These are phyloP conservation scores for Epithemia pelagica DNA, from an alignment of 108 stramenopile genomes.

Conservation along the genomic window DNA sequence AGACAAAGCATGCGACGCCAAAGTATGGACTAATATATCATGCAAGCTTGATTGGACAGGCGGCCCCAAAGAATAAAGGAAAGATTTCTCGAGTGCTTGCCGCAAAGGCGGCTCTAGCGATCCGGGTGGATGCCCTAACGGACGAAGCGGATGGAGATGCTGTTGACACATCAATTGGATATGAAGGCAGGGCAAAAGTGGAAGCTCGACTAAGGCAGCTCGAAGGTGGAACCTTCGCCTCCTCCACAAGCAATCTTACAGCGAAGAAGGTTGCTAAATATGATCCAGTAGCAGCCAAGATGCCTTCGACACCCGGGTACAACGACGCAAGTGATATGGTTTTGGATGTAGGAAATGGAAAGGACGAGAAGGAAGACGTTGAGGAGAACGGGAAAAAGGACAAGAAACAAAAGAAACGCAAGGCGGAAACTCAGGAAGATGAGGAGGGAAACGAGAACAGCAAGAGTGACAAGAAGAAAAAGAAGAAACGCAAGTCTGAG, in stretches of 20 bases:
- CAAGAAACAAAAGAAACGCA: slow-evolving; percentile 73
- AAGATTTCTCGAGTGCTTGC: slow-evolving; percentile 98
- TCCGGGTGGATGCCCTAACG: slow-evolving; percentile 98
- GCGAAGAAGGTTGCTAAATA: slow-evolving; percentile 76
- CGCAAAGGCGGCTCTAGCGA: slow-evolving; percentile 96
- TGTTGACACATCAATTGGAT: slow-evolving; percentile 91
- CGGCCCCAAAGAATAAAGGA: slow-evolving; percentile 98
- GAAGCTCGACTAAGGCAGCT: slow-evolving; percentile 95
- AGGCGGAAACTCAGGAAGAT: slow-evolving; percentile 39
- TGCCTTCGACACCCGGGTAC: slow-evolving; percentile 69
- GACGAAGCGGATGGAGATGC: slow-evolving; percentile 74
- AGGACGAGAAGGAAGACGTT: slow-evolving; percentile 42
- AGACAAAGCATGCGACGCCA: slow-evolving; percentile 99
- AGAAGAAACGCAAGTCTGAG: slow-evolving; percentile 49
- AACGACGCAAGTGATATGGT: slow-evolving; percentile 89
- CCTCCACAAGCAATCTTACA: slow-evolving; percentile 60
- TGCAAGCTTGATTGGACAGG: slow-evolving; percentile 96
- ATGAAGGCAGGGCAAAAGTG: slow-evolving; percentile 95
- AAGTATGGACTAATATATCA: slow-evolving; percentile 99
- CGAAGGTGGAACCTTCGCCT: slow-evolving; percentile 84
- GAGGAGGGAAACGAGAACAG: slow-evolving; percentile 36
- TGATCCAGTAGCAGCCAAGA: slow-evolving; percentile 65
- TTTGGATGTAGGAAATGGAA: slow-evolving; percentile 19
- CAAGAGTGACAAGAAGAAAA: slow-evolving; percentile 41
- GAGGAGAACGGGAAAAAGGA: slow-evolving; percentile 72